A percentile compares a stretch with the other conserved stretches of the same genome.
Evolutionary conservation across 108 stramenopile species (phyloP).

Genomic region (Cyclotella cryptica): DNA sequence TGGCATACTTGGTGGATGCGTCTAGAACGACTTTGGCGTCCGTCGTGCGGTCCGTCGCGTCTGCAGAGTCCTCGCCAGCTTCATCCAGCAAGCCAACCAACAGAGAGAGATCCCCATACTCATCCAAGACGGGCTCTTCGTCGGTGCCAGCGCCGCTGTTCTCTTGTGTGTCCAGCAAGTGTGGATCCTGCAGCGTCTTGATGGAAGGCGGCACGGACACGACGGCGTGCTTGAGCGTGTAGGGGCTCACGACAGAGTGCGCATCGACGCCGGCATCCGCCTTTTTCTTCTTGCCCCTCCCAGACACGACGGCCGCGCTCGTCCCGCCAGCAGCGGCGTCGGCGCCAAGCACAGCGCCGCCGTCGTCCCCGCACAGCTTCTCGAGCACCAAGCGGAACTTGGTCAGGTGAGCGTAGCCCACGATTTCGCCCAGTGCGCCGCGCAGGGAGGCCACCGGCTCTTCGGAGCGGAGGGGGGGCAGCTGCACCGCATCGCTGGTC

Average conservation of each 20-base stretch:
- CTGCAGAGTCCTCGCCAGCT: neutral
- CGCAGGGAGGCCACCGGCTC: constrained; percentile 80
- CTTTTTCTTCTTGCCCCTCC: neutral
- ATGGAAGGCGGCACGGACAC: constrained; percentile 61
- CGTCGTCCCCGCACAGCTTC: constrained; percentile 3
- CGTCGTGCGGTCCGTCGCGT: neutral
- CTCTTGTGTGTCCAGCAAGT: neutral
- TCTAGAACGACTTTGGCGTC: constrained; percentile 11
- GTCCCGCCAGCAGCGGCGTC: neutral
- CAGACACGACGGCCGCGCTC: neutral
- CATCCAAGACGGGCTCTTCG: constrained; percentile 60
- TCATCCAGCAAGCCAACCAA: constrained; percentile 39
- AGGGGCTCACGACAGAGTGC: neutral
- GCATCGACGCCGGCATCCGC: neutral
- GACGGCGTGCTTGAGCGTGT: constrained; percentile 67
- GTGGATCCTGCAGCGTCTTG: constrained; percentile 51
- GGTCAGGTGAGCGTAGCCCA: constrained; percentile 79
- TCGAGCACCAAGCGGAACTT: constrained; percentile 80
- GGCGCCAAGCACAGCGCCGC: constrained; percentile 1
- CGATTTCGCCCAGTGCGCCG: constrained; percentile 70
- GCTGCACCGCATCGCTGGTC: constrained; percentile 19
- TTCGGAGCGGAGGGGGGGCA: constrained; percentile 83
- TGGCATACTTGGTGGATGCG: constrained; percentile 55
- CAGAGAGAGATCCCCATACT: constrained; percentile 73
- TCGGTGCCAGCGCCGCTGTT: constrained; percentile 15